Evolutionary conservation across 2,329 filamentous ascomycete species (phyloP), one percentile per base, ranked within the genome.

Genomic region (Fusarium heterosporum): DNA sequence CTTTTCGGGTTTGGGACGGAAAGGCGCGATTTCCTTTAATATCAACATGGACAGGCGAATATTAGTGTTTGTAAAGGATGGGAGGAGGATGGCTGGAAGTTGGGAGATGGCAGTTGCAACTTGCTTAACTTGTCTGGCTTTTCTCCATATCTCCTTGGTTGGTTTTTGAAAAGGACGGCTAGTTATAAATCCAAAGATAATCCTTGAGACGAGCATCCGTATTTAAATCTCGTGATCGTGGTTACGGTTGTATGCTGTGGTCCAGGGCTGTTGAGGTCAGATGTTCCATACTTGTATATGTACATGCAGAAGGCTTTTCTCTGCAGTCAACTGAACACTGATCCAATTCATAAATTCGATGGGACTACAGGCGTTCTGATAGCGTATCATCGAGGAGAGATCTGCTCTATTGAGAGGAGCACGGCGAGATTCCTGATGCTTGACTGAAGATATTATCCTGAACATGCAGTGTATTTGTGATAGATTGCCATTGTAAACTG

Each of bases 21-120:
- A 39, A 47, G 58, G 30, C 29, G 61, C 61, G 40, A 45, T 64
- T 61, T 57, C 40, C 42, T 50, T 47, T 4, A 22, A 22, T 34
- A 52, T 69, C 36, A 50, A 40, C 52, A 42, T 66, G 55, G 52
- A 51, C 28, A 22, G 52, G 52, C 62, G 54, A 67, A 54, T 52
- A 54, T 60, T 28, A 30, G n/a, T 55, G 39, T 42, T 65, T 62
- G 39, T 43, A 52, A 42, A 53, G 42, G 41, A 43, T 40, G 29
- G 41, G 46, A 39, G 36, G 32, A 25, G 30, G 40, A 25, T 16
- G 50, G 25, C n/a, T 38, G 38, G 13, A 26, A 25, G 30, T 29
- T 32, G 30, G 43, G 47, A n/a, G 36, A 39, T 12, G 39, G 22
- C 22, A 19, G 38, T 29, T 48, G 17, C 28, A n/a, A 38, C 29